A percentile compares a stretch with the other conserved stretches of the same genome.
These are phyloP conservation scores for Immersiella caudata DNA, from an alignment of 495 filamentous ascomycete species.

Conservation along the genomic window DNA sequence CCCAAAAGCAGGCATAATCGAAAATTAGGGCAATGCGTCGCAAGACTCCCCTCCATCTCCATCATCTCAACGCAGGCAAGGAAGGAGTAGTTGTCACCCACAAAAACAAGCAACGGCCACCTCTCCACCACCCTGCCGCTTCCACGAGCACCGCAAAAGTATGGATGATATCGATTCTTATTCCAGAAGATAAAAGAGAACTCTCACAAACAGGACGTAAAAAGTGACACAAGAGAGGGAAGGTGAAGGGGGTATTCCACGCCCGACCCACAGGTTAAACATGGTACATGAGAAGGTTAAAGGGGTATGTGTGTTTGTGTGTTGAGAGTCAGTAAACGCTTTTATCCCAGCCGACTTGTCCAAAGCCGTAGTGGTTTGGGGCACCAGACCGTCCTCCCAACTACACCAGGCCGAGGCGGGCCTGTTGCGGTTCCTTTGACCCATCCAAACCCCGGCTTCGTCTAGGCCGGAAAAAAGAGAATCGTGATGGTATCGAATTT, in stretches of 20 bases:
- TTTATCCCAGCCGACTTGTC: slow-evolving; percentile 15
- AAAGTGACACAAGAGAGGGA: slow-evolving; percentile 2
- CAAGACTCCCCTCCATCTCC: neutral
- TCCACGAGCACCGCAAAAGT: neutral
- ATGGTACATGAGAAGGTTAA: slow-evolving; percentile 29
- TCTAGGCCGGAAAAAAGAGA: slow-evolving; percentile 4
- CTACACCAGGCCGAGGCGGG: neutral
- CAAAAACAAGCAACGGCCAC: neutral
- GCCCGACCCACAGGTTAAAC: slow-evolving; percentile 27
- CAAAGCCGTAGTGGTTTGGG: slow-evolving; percentile 5
- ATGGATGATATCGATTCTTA: slow-evolving; percentile 13
- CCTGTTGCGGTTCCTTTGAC: neutral
- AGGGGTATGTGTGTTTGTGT: slow-evolving; percentile 8
- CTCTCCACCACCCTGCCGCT: neutral
- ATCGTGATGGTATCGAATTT: slow-evolving; percentile 23
- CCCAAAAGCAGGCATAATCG: too few species aligned
- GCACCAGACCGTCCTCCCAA: neutral
- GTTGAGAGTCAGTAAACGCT: neutral
- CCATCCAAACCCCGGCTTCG: slow-evolving; percentile 3
- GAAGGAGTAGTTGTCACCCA: neutral
- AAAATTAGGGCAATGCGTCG: neutral
- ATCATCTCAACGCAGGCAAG: neutral
- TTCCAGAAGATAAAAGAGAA: slow-evolving; percentile 25
- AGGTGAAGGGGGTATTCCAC: slow-evolving; percentile 30
- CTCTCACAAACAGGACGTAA: neutral